A percentile compares a stretch with the other conserved stretches of the same genome.
phyloP scores from a whole-genome alignment of 2,329 filamentous ascomycete genomes.

The Fusarium bactridioides region DNA sequence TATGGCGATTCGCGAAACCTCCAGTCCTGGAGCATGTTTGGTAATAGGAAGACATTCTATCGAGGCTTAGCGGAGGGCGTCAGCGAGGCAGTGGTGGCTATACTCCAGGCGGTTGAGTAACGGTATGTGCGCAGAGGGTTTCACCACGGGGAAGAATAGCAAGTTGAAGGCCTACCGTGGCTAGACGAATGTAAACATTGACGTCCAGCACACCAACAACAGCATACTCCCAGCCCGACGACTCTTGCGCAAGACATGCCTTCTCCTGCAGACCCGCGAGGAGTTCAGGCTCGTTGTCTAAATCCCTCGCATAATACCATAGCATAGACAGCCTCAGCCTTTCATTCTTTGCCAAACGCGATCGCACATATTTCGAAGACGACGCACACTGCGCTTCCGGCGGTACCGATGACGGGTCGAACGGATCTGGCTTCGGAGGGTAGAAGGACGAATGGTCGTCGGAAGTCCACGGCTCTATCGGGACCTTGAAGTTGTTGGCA shows the following conservation, averaged over 20 bases:
- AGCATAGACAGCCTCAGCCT: slow-evolving; percentile 46
- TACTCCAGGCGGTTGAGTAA: slow-evolving; percentile 47
- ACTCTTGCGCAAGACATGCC: slow-evolving; percentile 50
- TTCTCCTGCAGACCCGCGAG: slow-evolving; percentile 53
- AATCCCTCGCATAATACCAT: slow-evolving; percentile 54
- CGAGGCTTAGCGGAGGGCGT: background rate
- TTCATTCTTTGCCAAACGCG: slow-evolving; percentile 41
- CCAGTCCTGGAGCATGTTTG: slow-evolving; percentile 54
- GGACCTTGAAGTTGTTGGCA: slow-evolving; percentile 9
- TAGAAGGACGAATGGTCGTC: slow-evolving; percentile 3
- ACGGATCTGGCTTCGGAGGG: slow-evolving; percentile 8
- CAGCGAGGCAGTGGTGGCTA: background rate
- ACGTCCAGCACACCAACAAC: slow-evolving; percentile 54
- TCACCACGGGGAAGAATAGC: slow-evolving; percentile 55
- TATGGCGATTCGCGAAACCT: slow-evolving; percentile 52
- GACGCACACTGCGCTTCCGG: background rate
- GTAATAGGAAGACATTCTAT: slow-evolving; percentile 50
- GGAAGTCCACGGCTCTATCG: slow-evolving; percentile 21
- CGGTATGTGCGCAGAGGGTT: slow-evolving; percentile 54
- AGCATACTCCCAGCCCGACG: slow-evolving; percentile 55
- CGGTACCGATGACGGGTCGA: slow-evolving; percentile 21
- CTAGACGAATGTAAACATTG: slow-evolving; percentile 53
- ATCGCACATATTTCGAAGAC: slow-evolving; percentile 33
- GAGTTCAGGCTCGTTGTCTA: slow-evolving; percentile 51
- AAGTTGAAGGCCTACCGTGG: slow-evolving; percentile 51